phyloP scores from a whole-genome alignment of 441 rosid species.

The Biscutella auriculata region DNA sequence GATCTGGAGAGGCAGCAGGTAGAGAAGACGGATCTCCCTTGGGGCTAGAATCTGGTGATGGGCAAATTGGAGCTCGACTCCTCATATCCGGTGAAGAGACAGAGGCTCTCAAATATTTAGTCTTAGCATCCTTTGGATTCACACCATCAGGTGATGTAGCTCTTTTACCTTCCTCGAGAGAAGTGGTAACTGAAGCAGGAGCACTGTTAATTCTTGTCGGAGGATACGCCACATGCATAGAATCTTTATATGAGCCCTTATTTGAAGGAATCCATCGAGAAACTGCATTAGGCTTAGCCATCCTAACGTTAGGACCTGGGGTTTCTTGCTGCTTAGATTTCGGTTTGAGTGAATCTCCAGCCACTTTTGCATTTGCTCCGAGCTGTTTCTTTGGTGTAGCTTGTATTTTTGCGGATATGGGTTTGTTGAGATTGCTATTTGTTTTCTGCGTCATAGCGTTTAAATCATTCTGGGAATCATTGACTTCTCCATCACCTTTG shows the following conservation, averaged over 20 bases:
- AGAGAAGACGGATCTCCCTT: constrained; percentile 22
- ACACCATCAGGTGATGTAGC: constrained; percentile 30
- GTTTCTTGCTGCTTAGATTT: constrained; percentile 55
- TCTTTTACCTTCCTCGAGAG: constrained; percentile 41
- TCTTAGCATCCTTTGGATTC: constrained; percentile 31
- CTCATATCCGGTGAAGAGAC: constrained; percentile 27
- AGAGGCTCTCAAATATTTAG: constrained; percentile 21
- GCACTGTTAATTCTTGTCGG: constrained; percentile 74
- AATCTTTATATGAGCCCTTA: constrained; percentile 65
- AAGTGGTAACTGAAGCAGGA: constrained; percentile 50
- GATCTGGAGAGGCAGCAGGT: constrained; percentile 22
- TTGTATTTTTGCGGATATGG: constrained; percentile 32
- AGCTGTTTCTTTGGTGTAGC: constrained; percentile 41
- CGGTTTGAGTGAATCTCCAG: constrained; percentile 44
- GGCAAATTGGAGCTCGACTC: constrained; percentile 26
- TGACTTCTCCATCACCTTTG: constrained; percentile 31
- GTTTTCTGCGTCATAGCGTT: constrained; percentile 20
- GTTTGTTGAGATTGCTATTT: constrained; percentile 29
- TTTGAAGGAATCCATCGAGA: constrained; percentile 84
- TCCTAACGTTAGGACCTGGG: constrained; percentile 39
- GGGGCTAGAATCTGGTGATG: constrained; percentile 22
- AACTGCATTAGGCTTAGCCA: constrained; percentile 55
- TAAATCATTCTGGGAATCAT: constrained; percentile 13
- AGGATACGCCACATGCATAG: constrained; percentile 72
- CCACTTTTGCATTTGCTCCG: constrained; percentile 28